Base-by-base conservation (phyloP, 805 yeast genomes). In the Pichia nanzhaoensis region DNA sequence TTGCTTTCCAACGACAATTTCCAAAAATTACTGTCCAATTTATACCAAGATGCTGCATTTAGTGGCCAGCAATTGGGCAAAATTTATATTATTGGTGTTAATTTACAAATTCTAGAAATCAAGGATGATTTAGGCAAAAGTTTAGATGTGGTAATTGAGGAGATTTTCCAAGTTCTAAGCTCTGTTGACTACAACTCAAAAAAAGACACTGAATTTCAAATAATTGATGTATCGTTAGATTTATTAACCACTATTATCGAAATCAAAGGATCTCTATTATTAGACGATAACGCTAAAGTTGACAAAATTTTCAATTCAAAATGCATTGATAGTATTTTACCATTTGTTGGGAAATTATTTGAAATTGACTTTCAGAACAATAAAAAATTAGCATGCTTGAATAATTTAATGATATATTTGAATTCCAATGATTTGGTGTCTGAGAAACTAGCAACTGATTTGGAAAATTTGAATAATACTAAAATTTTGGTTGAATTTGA, bases 191-290 rank as follows among this genome's bases (percentile, higher is more conserved):
- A 28, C 4, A 39, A 39, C 21, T 39, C 35, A 3, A 16, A 39
- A 21, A 39, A 50, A 6, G 55, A 56, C 19, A 48, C 66, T 10
- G 66, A 39, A 2, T 63, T 84, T 40, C 82, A 82, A 51, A 71
- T 84, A 4, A 66, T 84, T 19, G 95, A 87, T 54, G 71, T 82
- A 1, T 70, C 84, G 0, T 64, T 90, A 19, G 98, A 91, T 60
- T 61, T 91, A 28, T 68, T 87, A 20, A 78, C 96, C 1, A 84
- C 90, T 1, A 68, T 81, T 6, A 74, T 84, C 53, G 96, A 89
- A 60, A 73, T 65, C 35, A 57, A 58, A 41, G 66, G 65, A 13
- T 39, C 36, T 10, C 14, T 38, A 18, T 24, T 27, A 16, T 38
- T 46, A 13, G 43, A 41, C 28, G 33, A 37, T 21, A 21, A 34